Conservation (phyloP, 2,329 filamentous ascomycete genomes). For the Pezicula carpinea region DNA sequence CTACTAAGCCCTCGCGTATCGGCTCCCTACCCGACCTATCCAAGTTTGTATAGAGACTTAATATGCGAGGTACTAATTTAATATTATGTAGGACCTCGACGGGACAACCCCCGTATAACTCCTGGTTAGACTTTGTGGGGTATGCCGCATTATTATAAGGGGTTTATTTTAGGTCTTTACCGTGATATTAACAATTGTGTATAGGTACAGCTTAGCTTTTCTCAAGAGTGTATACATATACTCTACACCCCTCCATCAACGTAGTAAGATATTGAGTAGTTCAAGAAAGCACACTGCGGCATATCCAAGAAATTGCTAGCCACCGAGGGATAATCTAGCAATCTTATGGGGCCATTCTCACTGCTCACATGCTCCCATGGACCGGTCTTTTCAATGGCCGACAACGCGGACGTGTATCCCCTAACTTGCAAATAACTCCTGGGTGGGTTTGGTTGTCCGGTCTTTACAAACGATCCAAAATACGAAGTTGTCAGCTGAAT, state of each 20-base stretch:
- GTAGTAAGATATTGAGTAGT: conserved; percentile 38
- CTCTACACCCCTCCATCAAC: conserved; percentile 22
- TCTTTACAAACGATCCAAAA: conserved; percentile 43
- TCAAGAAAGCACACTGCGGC: conserved; percentile 41
- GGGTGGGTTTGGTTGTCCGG: conserved; percentile 41
- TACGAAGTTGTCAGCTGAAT: conserved; percentile 41
- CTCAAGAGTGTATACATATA: background rate
- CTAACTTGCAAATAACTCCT: conserved; percentile 36
- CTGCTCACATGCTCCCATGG: conserved; percentile 35
- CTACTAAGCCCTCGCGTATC: too few species aligned
- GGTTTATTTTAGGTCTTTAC: too few species aligned
- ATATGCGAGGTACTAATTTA: too few species aligned
- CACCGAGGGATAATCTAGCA: conserved; percentile 40
- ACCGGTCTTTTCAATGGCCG: conserved; percentile 35
- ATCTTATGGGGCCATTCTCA: conserved; percentile 34
- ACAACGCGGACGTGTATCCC: conserved; percentile 38
- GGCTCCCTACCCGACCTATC: too few species aligned
- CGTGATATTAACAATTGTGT: background rate
- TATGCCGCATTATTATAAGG: too few species aligned
- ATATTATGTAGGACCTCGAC: too few species aligned
- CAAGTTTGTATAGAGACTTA: too few species aligned
- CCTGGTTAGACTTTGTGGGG: too few species aligned
- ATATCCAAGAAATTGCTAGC: conserved; percentile 39
- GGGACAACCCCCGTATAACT: too few species aligned
- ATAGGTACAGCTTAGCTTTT: background rate